phyloP scores from a whole-genome alignment of 192 early-diverging fungal species.

The Umbelopsis sp. region DNA sequence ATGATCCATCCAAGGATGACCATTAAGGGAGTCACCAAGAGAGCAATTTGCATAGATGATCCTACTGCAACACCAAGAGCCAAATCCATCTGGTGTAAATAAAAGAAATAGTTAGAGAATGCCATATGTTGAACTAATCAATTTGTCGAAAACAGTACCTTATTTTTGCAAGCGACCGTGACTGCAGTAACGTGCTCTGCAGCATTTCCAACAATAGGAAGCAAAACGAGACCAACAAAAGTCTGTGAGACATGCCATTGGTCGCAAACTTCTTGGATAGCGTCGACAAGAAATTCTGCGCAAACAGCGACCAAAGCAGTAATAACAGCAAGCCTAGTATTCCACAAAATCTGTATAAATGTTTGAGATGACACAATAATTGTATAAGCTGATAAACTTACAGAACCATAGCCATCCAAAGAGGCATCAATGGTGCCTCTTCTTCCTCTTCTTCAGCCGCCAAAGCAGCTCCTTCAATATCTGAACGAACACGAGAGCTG shows the following conservation, averaged over 20 bases:
- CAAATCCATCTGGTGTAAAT: conserved; percentile 82
- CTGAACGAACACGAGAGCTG: conserved; percentile 14
- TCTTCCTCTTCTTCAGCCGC: conserved; percentile 55
- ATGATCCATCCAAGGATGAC: conserved; percentile 85
- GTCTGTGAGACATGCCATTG: conserved; percentile 72
- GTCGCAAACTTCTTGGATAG: conserved; percentile 77
- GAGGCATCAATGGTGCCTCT: conserved; percentile 64
- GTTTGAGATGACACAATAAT: background rate
- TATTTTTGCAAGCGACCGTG: conserved; percentile 79
- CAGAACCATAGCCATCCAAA: conserved; percentile 31
- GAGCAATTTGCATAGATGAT: conserved; percentile 86
- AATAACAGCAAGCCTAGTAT: conserved; percentile 54
- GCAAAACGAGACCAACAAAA: conserved; percentile 89
- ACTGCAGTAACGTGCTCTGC: conserved; percentile 88
- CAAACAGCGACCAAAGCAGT: conserved; percentile 77
- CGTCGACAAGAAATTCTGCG: conserved; percentile 84
- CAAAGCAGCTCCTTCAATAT: conserved; percentile 28
- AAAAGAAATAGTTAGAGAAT: background rate
- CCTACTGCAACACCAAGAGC: conserved; percentile 89
- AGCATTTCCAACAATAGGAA: conserved; percentile 92
- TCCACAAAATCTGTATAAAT: background rate
- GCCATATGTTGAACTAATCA: background rate
- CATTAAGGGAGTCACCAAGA: conserved; percentile 73
- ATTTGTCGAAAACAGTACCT: conserved; percentile 30
- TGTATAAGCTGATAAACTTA: conserved; percentile 40